Conservation (phyloP, 192 early-diverging fungal species). For the Borealophlyctis nickersoniae region DNA sequence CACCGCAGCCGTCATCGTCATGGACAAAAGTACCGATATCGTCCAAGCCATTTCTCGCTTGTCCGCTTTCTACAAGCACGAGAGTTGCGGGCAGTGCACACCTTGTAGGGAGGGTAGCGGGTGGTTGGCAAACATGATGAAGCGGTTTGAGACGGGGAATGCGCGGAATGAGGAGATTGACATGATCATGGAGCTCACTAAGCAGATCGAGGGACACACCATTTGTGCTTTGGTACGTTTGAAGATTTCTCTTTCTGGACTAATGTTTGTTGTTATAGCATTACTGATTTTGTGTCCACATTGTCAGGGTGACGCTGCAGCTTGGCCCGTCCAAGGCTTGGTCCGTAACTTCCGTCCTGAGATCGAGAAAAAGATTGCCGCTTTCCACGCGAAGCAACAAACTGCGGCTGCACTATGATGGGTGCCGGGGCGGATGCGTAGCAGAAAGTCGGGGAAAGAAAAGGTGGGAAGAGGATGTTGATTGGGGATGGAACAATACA, state of each 20-base stretch:
- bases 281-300: slow-evolving; percentile 7
- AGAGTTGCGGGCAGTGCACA: slow-evolving; percentile 98
- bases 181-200: slow-evolving; percentile 89
- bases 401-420: slow-evolving; percentile 3
- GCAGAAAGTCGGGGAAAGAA: no score
- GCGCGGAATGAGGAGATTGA: slow-evolving; percentile 86
- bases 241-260: slow-evolving; percentile 15
- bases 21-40: slow-evolving; percentile 97
- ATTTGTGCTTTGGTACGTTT: slow-evolving; percentile 87
- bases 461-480: no score
- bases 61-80: slow-evolving; percentile 93
- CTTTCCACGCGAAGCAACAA: slow-evolving; percentile 13
- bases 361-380: slow-evolving; percentile 62
- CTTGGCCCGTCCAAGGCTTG: slow-evolving; percentile 95
- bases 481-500: no score
- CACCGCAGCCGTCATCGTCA: slow-evolving; percentile 96
- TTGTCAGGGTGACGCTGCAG: slow-evolving; percentile 95
- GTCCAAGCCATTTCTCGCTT: slow-evolving; percentile 90
- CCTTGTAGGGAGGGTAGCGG: slow-evolving; percentile 95
- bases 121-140: slow-evolving; percentile 97
- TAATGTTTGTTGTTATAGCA: background rate
- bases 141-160: slow-evolving; percentile 84
- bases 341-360: slow-evolving; percentile 93
- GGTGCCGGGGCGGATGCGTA: no score
- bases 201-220: slow-evolving; percentile 99